Percentiles rank a stretch among this genome's conserved stretches.
phyloP scores from a whole-genome alignment of 345 rosid species.

The Acer negundo region DNA sequence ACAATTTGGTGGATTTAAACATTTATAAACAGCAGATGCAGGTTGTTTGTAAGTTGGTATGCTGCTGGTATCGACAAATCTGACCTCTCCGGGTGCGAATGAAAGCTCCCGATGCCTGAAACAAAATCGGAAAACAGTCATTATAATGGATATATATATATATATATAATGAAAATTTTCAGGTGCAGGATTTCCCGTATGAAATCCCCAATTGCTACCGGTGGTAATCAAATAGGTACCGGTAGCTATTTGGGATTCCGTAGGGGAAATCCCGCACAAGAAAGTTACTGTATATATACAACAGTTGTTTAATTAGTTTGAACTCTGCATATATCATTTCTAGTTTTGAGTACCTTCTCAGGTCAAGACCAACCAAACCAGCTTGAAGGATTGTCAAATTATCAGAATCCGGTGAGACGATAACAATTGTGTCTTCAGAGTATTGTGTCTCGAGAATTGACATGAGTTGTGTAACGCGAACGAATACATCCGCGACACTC shows the following conservation, averaged over 20 bases:
- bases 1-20: conserved; percentile 78
- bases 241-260: too few species aligned
- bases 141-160: neutral
- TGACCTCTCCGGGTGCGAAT: conserved; percentile 77
- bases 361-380: conserved; percentile 82
- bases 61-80: conserved; percentile 67
- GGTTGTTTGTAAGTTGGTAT: conserved; percentile 88
- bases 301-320: too few species aligned
- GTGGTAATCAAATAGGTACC: too few species aligned
- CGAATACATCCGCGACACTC: conserved; percentile 86
- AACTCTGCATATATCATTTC: neutral
- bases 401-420: conserved; percentile 92
- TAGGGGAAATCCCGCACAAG: too few species aligned
- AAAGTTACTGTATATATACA: too few species aligned
- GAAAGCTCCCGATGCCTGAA: conserved; percentile 78
- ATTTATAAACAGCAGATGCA: conserved; percentile 80
- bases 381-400: conserved; percentile 83
- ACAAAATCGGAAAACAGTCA: conserved; percentile 6
- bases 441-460: conserved; percentile 93
- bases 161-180: too few species aligned
- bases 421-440: conserved; percentile 69
- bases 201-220: too few species aligned
- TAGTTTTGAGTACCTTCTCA: conserved; percentile 51
- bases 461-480: conserved; percentile 90
- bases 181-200: too few species aligned